Conservation (phyloP, 2,329 filamentous ascomycete genomes). For the Colletotrichum orchidophilum region DNA sequence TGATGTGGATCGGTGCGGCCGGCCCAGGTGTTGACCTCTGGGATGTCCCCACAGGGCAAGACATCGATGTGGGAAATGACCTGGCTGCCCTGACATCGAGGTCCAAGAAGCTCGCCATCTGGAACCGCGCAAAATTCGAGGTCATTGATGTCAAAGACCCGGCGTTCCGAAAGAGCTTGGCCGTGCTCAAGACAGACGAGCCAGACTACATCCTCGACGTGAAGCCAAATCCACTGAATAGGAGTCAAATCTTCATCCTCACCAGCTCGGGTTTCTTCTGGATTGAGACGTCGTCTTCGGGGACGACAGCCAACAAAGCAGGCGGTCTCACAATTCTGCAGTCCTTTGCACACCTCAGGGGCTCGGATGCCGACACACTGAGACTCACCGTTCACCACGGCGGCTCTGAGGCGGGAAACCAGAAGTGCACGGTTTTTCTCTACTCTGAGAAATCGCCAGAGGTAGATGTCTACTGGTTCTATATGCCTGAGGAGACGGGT, state of each 20-base stretch:
- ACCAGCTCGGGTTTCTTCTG: conserved; percentile 63
- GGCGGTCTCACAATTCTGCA: conserved; percentile 44
- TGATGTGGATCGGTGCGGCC: conserved; percentile 51
- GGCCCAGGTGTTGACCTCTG: conserved; percentile 36
- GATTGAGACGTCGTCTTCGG: conserved; percentile 49
- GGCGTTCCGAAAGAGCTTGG: conserved; percentile 35
- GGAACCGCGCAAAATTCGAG: conserved; percentile 47
- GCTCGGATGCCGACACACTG: conserved; percentile 47
- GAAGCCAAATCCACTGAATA: conserved; percentile 54
- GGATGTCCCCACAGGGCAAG: conserved; percentile 34
- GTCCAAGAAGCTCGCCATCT: conserved; percentile 43
- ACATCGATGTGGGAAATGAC: conserved; percentile 13
- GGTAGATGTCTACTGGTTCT: conserved; percentile 49
- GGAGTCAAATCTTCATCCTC: conserved; percentile 65
- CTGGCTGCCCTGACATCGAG: conserved; percentile 22
- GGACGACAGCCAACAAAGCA: conserved; percentile 29
- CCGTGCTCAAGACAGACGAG: conserved; percentile 39
- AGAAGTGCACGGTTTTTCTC: conserved; percentile 44
- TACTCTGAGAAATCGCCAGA: conserved; percentile 44
- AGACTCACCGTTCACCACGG: conserved; percentile 49
- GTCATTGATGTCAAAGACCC: conserved; percentile 48
- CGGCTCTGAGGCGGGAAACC: conserved; percentile 14
- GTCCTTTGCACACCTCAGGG: conserved; percentile 56
- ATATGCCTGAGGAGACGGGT: conserved; percentile 33
- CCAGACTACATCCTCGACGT: conserved; percentile 64